A percentile compares a stretch with the other conserved stretches of the same genome.
phyloP scores from a whole-genome alignment of 352 stramenopile genomes.

The Phytophthora parvispora region DNA sequence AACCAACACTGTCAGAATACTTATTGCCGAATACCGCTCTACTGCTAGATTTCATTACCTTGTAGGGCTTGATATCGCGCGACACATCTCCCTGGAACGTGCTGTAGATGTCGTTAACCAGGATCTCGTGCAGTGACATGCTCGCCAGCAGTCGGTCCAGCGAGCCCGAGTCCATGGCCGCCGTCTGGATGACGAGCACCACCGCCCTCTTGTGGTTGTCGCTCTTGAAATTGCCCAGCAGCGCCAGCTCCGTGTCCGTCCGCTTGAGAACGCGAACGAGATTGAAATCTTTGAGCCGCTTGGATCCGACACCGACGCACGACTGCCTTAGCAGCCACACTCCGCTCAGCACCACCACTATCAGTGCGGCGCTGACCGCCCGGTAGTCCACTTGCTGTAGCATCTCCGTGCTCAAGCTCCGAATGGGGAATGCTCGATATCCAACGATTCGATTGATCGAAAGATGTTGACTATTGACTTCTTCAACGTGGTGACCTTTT shows the following conservation, averaged over 20 bases:
- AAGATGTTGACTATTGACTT: conserved; percentile 2
- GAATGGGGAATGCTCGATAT: neutral
- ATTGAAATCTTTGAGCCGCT: conserved; percentile 64
- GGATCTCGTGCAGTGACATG: conserved; percentile 78
- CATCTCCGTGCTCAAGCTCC: neutral
- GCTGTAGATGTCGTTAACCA: conserved; percentile 90
- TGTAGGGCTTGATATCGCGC: conserved; percentile 77
- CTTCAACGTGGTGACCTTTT: neutral
- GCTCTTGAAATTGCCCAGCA: conserved; percentile 76
- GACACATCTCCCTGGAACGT: conserved; percentile 79
- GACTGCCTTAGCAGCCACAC: conserved; percentile 41
- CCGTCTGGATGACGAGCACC: conserved; percentile 77
- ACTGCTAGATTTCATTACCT: conserved; percentile 37
- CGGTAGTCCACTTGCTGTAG: conserved; percentile 31
- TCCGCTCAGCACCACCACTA: conserved; percentile 34
- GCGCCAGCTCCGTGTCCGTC: conserved; percentile 68
- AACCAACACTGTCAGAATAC: neutral
- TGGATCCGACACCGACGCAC: conserved; percentile 24
- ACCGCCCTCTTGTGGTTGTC: conserved; percentile 67
- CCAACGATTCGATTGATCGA: neutral
- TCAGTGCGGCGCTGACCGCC: conserved; percentile 29
- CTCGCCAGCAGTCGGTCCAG: conserved; percentile 51
- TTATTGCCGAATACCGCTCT: neutral
- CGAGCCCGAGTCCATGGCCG: conserved; percentile 57
- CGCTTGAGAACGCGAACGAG: conserved; percentile 74